These are phyloP conservation scores for Stropharia rugosoannulata DNA, from an alignment of 768 basidiomycete genomes.

Conservation along the genomic window DNA sequence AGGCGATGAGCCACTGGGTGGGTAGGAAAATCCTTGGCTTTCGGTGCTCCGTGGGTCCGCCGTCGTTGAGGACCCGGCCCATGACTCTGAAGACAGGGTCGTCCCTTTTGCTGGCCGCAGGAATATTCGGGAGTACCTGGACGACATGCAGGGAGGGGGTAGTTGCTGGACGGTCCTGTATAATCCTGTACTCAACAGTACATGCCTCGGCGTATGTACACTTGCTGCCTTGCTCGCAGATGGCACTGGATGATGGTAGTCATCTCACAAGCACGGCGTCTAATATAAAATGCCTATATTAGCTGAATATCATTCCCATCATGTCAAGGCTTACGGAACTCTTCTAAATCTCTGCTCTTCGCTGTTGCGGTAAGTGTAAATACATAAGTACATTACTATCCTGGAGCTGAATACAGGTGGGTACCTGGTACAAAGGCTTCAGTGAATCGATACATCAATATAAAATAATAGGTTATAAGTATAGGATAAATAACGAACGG, in stretches of 20 bases:
- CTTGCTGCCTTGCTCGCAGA: background rate
- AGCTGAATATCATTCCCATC: background rate
- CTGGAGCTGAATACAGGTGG: too few relatives aligned
- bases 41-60: constrained; percentile 13
- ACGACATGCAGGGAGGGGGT: constrained; percentile 4
- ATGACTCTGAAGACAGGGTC: constrained; percentile 15
- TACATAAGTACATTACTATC: too few relatives aligned
- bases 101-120: constrained; percentile 14
- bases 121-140: constrained; percentile 20
- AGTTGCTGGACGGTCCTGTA: background rate
- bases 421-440: too few relatives aligned
- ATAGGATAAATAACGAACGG: too few relatives aligned
- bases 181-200: background rate
- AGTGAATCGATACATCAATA: too few relatives aligned
- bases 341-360: too few relatives aligned
- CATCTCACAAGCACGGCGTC: background rate
- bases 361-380: too few relatives aligned
- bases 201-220: background rate
- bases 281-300: background rate
- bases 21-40: constrained; percentile 20
- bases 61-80: constrained; percentile 14
- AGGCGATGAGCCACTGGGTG: constrained; percentile 15
- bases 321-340: background rate
- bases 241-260: background rate
- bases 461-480: too few relatives aligned